Conservation (phyloP, 805 yeast species). For the Candida koratica region DNA sequence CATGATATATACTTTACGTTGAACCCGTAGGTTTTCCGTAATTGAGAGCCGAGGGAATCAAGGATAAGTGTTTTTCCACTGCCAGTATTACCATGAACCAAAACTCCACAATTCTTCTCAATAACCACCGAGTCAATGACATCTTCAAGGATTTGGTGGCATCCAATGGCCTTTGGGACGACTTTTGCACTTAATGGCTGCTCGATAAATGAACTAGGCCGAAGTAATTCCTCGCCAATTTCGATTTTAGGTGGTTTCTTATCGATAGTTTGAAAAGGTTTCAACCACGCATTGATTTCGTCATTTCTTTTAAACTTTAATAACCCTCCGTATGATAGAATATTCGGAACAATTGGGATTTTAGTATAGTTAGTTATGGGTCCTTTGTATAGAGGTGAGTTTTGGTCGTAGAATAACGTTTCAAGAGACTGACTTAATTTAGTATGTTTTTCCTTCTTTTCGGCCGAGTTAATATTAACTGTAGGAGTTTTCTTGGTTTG, state of each 20-base stretch:
- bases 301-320: slow-evolving; percentile 47
- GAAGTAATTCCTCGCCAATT: slow-evolving; percentile 46
- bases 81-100: slow-evolving; percentile 73
- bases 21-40: slow-evolving; percentile 41
- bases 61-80: slow-evolving; percentile 71
- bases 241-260: slow-evolving; percentile 37
- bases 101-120: slow-evolving; percentile 48
- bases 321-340: slow-evolving; percentile 58
- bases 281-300: slow-evolving; percentile 42
- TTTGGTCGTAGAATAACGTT: slow-evolving; percentile 17
- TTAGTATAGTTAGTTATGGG: slow-evolving; percentile 50
- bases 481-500: slow-evolving; percentile 32
- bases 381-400: slow-evolving; percentile 20
- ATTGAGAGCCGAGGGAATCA: slow-evolving; percentile 33
- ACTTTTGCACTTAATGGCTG: slow-evolving; percentile 6
- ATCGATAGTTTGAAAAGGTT: slow-evolving; percentile 23
- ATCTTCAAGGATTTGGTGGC: slow-evolving; percentile 42
- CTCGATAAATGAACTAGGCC: slow-evolving; percentile 40
- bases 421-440: slow-evolving; percentile 19
- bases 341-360: slow-evolving; percentile 46
- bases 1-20: slow-evolving; percentile 49
- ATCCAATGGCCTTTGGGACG: slow-evolving; percentile 48
- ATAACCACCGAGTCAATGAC: slow-evolving; percentile 39
- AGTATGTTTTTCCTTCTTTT: slow-evolving; percentile 26
- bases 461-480: slow-evolving; percentile 25